Base-by-base conservation (phyloP, 2,329 filamentous ascomycete species). In the Dothideomycetes sp. region DNA sequence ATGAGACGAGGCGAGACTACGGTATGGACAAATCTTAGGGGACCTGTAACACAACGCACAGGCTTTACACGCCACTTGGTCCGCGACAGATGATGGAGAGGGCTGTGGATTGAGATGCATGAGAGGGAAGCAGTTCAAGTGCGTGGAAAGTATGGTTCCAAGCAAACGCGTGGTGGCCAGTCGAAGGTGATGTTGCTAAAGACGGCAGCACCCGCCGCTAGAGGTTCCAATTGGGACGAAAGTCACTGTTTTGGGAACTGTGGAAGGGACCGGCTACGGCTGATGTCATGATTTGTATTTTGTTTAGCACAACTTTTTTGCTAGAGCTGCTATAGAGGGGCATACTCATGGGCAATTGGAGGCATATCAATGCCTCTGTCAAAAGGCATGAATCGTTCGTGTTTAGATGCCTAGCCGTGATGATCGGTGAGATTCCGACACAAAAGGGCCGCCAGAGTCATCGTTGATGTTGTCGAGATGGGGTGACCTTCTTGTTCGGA, bases 401-500 rank as follows among this genome's bases (percentile, higher is more conserved):
- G 11, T 24, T 10, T 15, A 13, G 8, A 15, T 8, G 4, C 2
- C n/a, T 4, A n/a, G n/a, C n/a, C 12, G 9, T 15, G 2, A 16
- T 16, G 2, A 11, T 13, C 19, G 35, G 35, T 30, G 13, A 9
- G 27, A 28, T 25, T 31, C 35, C 27, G 15, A 39, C 35, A 8
- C 19, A 39, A 8, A 29, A 39, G 11, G 35, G 35, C 35, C 35
- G 35, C 27, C 12, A 19, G n/a, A 19, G 20, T 16, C 9, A 39
- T 39, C 24, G 35, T 25, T n/a, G 28, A 23, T 25, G 35, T 31
- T 12, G 12, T 31, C 27, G 19, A 15, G 19, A 39, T 39, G 35
- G 35, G 27, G 35, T 39, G 35, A 39, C 19, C 13, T 38, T 30
- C n/a, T 23, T 18, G 33, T 12, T 39, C 35, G 35, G 35, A 15